A percentile compares a stretch with the other conserved stretches of the same genome.
These are phyloP conservation scores for Penicillium soppii DNA, from an alignment of 495 filamentous ascomycete genomes.

Conservation along the genomic window DNA sequence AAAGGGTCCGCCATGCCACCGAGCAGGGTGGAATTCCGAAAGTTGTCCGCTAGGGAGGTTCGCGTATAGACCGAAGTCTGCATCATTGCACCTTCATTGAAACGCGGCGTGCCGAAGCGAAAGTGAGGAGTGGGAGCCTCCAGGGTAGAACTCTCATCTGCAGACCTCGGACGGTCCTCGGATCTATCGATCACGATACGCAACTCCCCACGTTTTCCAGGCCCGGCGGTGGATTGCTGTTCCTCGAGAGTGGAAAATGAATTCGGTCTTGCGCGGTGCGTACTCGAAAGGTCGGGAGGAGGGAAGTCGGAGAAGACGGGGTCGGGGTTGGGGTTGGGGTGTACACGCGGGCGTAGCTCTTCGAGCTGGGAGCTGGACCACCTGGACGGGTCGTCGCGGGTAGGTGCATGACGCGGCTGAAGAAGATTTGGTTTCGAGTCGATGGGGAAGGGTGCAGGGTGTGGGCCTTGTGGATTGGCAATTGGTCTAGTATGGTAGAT, in stretches of 20 bases:
- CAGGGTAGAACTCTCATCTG: constrained; percentile 57
- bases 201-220: constrained; percentile 57
- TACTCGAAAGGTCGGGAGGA: constrained; percentile 23
- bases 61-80: constrained; percentile 68
- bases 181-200: constrained; percentile 84
- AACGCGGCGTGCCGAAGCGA: constrained; percentile 78
- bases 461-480: constrained; percentile 44
- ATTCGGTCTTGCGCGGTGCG: constrained; percentile 51
- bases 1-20: constrained; percentile 27
- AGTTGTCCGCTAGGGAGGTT: constrained; percentile 52
- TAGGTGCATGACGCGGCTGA: constrained; percentile 22
- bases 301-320: constrained; percentile 27
- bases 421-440: constrained; percentile 36
- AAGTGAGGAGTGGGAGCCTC: constrained; percentile 86
- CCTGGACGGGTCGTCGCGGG: constrained; percentile 32
- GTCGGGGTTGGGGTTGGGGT: constrained; percentile 26
- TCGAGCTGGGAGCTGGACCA: constrained; percentile 52
- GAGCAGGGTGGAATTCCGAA: constrained; percentile 47
- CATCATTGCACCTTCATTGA: constrained; percentile 77
- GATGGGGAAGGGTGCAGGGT: constrained; percentile 26
- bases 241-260: constrained; percentile 66
- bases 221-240: constrained; percentile 33
- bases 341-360: constrained; percentile 40
- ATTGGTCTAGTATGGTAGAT: constrained; percentile 37
- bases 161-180: constrained; percentile 64